phyloP scores from a whole-genome alignment of 2,329 filamentous ascomycete species.

The Elsinoe fawcettii region DNA sequence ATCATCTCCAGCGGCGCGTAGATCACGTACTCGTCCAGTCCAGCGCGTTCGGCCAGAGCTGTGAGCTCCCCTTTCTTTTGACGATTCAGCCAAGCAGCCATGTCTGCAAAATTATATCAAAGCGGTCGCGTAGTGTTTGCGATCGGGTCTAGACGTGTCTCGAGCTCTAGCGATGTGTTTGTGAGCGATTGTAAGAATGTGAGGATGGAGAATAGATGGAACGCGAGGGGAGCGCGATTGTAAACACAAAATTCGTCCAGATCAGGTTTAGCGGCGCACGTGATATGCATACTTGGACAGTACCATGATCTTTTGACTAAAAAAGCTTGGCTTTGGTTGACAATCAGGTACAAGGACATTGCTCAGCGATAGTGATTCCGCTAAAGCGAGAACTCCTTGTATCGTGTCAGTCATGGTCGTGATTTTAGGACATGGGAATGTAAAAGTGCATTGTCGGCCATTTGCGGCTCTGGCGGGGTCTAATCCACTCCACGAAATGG shows the following conservation, averaged over 20 bases:
- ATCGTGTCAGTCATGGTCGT: neutral
- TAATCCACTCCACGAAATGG: neutral
- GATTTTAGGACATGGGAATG: neutral
- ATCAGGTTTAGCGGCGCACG: constrained; percentile 15
- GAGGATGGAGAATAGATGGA: neutral
- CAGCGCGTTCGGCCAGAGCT: constrained; percentile 63
- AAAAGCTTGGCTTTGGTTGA: neutral
- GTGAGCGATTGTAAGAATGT: neutral
- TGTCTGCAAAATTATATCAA: constrained; percentile 37
- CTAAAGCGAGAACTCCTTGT: neutral
- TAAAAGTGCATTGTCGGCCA: neutral
- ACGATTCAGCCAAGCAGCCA: constrained; percentile 69
- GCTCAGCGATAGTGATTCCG: too few relatives aligned
- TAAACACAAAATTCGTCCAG: constrained; percentile 9
- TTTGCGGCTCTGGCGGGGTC: neutral
- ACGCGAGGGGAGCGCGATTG: constrained; percentile 13
- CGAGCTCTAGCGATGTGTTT: neutral
- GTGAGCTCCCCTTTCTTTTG: constrained; percentile 76
- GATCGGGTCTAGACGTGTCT: constrained; percentile 28
- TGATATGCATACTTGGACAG: neutral
- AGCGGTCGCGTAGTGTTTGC: constrained; percentile 43
- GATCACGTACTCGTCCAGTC: constrained; percentile 61
- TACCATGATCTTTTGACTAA: neutral
- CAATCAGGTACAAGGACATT: too few relatives aligned
- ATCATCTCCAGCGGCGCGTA: constrained; percentile 1